Conservation (phyloP, 495 filamentous ascomycete species). For the Aspergillus incahuasiensis region DNA sequence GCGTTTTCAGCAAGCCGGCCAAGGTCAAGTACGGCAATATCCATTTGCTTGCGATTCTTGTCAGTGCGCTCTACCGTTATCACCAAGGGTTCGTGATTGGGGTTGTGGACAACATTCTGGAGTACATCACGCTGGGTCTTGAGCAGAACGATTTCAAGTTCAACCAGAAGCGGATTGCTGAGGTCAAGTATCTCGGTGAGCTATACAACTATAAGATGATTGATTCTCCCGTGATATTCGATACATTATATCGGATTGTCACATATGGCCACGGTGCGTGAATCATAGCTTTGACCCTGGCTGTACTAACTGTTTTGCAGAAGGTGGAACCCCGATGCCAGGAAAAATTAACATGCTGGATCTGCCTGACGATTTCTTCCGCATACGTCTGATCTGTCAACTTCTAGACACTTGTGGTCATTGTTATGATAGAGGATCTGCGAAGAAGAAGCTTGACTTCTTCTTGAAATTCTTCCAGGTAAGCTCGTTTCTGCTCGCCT, state of each 20-base stretch:
- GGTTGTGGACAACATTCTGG: conserved; percentile 84
- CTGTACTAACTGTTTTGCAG: conserved; percentile 21
- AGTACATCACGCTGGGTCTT: conserved; percentile 81
- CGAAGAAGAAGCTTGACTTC: conserved; percentile 97
- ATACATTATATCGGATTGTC: conserved; percentile 89
- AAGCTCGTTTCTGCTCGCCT: neutral
- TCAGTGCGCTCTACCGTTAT: conserved; percentile 81
- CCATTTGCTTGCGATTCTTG: conserved; percentile 88
- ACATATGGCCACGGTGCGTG: conserved; percentile 77
- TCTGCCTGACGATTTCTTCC: conserved; percentile 91
- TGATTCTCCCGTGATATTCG: conserved; percentile 92
- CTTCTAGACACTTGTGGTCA: conserved; percentile 93
- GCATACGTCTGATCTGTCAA: conserved; percentile 82
- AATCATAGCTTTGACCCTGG: neutral
- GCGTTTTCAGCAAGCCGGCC: conserved; percentile 89
- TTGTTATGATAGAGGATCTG: conserved; percentile 88
- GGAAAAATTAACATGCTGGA: conserved; percentile 72
- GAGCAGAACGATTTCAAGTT: conserved; percentile 97
- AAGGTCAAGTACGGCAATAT: conserved; percentile 98
- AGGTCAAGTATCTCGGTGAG: conserved; percentile 95
- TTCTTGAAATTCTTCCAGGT: conserved; percentile 94
- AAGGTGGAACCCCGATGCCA: conserved; percentile 74
- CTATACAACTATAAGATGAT: conserved; percentile 98
- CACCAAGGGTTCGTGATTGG: conserved; percentile 85
- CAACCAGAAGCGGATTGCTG: conserved; percentile 91